Evolutionary conservation across 2,329 filamentous ascomycete species (phyloP), one percentile per base, ranked within the genome.

Genomic region (Sclerotinia nivalis): DNA sequence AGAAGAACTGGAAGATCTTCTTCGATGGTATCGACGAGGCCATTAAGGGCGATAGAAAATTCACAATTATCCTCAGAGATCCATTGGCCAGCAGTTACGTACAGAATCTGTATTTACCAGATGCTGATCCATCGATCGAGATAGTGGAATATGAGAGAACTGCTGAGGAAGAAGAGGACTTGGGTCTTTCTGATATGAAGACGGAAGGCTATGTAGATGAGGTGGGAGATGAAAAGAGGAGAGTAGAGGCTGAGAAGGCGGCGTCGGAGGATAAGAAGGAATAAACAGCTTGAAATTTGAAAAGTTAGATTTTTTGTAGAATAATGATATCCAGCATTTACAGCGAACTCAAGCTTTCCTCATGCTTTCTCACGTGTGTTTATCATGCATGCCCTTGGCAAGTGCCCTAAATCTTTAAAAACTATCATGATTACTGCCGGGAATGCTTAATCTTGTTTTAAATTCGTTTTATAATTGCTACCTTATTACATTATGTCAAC

Each of bases 61-160:
- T 97, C 79, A 93, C 89, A 7, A 84, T 98, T 70, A 86, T 96
- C 7, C 86, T 99, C 49, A 88, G 90, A 72, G 96, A 99, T 79
- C 96, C 96, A 0, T 83, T 98, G 73, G 96, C 94, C 15, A 92
- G 92, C 79, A 97, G 93, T 78, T 99, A 97, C 78, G 91, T 99
- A 59, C 96, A 99, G 82, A 93, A 94, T 76, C 85, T 97, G 71
- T 91, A 93, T 34, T 91, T 93, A 74, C 90, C 91, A 2, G 83
- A 85, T 60, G 82, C 83, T 0, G 96, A 99, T 78, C 90, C 90
- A 22, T 91, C 96, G 81, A 91, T 99, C 78, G 88, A 86, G 70
- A 85, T 88, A 3, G 92, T 93, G 81, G 91, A 92, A 43, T 99
- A 99, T 79, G 88, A 91, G 71, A 87, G 96, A 71, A 97, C 95